phyloP scores from a whole-genome alignment of 176 grass and related monocot species.

The Saccharum spontaneum region DNA sequence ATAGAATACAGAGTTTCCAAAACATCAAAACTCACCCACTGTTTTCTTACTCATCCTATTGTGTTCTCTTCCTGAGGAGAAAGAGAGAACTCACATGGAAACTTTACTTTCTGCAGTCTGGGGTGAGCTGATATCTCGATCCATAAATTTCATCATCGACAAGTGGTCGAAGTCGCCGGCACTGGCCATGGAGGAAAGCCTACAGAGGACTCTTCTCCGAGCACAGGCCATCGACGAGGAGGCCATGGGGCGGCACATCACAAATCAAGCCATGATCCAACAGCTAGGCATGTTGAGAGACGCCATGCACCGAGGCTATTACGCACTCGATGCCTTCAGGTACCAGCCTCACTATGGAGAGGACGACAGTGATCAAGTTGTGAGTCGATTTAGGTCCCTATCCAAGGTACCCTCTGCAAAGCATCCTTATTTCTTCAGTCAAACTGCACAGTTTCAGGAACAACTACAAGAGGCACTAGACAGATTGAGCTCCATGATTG shows the following conservation, averaged over 20 bases:
- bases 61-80: not conserved
- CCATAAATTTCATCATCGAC: not conserved
- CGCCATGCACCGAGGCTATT: not conserved
- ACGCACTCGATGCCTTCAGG: not conserved
- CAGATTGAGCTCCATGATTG: not conserved
- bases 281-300: not conserved
- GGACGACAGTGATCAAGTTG: too few relatives aligned
- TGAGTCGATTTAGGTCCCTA: too few relatives aligned
- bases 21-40: not conserved
- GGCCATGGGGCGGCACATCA: not conserved
- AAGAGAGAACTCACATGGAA: not conserved
- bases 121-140: not conserved
- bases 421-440: not conserved
- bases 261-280: not conserved
- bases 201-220: not conserved
- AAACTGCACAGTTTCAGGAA: not conserved
- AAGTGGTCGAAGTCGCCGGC: not conserved
- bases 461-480: not conserved
- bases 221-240: not conserved
- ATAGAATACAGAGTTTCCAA: not conserved
- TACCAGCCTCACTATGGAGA: too few relatives aligned
- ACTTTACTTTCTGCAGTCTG: not conserved
- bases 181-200: not conserved
- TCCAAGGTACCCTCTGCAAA: not conserved
- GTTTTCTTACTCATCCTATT: not conserved